Evolutionary conservation across 73 alveolate species (phyloP), one percentile per base, ranked within the genome.

Genomic region (Effrenium voratum): DNA sequence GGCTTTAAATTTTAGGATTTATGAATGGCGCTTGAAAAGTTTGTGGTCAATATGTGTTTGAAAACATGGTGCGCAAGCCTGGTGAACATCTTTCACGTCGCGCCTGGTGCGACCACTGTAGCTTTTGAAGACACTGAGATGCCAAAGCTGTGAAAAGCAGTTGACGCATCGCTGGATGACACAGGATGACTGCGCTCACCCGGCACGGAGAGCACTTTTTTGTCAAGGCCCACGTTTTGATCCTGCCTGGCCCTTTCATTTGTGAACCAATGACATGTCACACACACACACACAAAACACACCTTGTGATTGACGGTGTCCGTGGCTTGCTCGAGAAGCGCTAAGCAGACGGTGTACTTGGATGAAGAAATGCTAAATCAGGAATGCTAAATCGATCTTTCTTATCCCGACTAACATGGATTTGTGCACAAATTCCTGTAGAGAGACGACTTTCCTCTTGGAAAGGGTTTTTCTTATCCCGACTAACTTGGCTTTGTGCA

Each of bases 71-170:
- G 47, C 10, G 8, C 10, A 43, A 32, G 2, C 13, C 47, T 70
- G 47, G 19, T 34, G 46, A 28, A 34, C 49, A 36, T 13, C 32
- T 22, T 72, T 15, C 26, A 6, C 10, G 45, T 13, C 8, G 43
- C 2, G 3, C 34, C 19, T 30, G n/a, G 43, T 63, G 41, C n/a
- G 26, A 0, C n/a, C 43, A 63, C 46, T 30, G 72, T 44, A 80
- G 91, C 28, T 44, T 46, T 73, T 82, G 92, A 66, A 40, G 19
- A 52, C 8, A 8, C 19, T 52, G 8, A 12, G 63, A 8, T 52
- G 79, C 79, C 5, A 72, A 45, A n/a, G 28, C 92, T 82, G 92
- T 82, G 92, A 82, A 82, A 82, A 82, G 92, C 92, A 82, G 92
- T 82, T 82, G 34, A 43, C 92, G 19, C 22, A 3, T 26, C 15